These are phyloP conservation scores for Dactylellina parvicollis DNA, from an alignment of 2,329 filamentous ascomycete genomes.

Conservation along the genomic window DNA sequence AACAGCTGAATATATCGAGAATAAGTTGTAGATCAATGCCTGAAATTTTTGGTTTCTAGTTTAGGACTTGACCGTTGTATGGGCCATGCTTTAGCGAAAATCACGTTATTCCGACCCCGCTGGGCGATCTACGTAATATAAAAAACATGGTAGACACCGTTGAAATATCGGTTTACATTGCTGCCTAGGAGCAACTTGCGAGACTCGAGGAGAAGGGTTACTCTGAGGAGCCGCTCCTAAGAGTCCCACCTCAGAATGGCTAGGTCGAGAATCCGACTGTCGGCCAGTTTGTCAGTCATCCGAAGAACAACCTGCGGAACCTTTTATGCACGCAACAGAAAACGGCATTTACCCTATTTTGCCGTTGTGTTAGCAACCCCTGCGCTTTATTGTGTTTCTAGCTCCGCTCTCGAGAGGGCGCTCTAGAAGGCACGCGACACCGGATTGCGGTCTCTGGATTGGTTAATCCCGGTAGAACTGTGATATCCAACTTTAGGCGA, in stretches of 20 bases:
- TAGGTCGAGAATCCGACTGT: not conserved
- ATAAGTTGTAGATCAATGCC: no score
- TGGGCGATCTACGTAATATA: slow-evolving; percentile 33
- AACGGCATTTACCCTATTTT: slow-evolving; percentile 14
- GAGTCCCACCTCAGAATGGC: not conserved
- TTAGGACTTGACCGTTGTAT: slow-evolving; percentile 14
- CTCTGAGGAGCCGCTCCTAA: slow-evolving; percentile 3
- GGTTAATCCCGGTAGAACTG: not conserved
- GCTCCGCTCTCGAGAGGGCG: not conserved
- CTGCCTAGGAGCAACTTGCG: slow-evolving; percentile 29
- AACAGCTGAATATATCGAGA: no score
- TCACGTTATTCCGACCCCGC: slow-evolving; percentile 42
- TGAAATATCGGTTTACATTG: slow-evolving; percentile 22
- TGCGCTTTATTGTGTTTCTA: slow-evolving; percentile 6
- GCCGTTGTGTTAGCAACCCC: slow-evolving; percentile 19
- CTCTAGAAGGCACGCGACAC: slow-evolving; percentile 37
- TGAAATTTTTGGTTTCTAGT: not conserved
- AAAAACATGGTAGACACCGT: slow-evolving; percentile 44
- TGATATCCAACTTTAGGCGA: not conserved
- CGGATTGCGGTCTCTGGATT: not conserved
- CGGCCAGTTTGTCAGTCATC: not conserved
- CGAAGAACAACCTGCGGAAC: not conserved
- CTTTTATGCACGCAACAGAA: slow-evolving; percentile 39
- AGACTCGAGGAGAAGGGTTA: not conserved
- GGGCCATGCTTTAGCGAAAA: slow-evolving; percentile 38